Base-by-base conservation (phyloP, 352 stramenopile genomes). In the Phytophthora pluvialis region DNA sequence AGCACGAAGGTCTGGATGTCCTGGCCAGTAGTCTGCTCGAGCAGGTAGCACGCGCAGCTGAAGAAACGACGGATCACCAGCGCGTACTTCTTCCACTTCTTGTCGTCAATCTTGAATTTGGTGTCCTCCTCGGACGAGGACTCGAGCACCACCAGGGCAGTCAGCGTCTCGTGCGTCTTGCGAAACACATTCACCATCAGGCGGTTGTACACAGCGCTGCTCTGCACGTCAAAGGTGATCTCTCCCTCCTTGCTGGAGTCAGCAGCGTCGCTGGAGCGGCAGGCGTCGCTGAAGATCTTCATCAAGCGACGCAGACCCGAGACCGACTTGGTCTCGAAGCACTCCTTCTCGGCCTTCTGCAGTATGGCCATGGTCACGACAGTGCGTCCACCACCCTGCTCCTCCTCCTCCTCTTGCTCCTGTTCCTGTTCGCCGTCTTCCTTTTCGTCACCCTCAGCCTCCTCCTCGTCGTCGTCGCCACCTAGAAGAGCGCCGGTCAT, bases 121-220 rank as follows among this genome's bases (percentile, higher is more conserved):
- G 54, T 60, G 7, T 75, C 66, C 16, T 83, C 63, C 10, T 78
- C 74, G 3, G 76, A 64, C 6, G 56, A 69, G 4, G 64, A 66
- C 16, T 70, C 59, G 46, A 75, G 53, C n/a, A 52, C 75, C 59
- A 98, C 81, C 29, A 98, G 86, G 53, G 81, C 80, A 40, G 81
- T 59, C 62, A 98, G 93, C 36, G 89, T 87, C 38, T 93, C 80
- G 69, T 98, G 90, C 48, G 88, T 94, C 58, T 90, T 87, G 29
- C 80, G 90, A 68, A 98, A 90, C 65, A 95, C 91, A 49, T 90
- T 89, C n/a, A 98, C 82, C 93, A 99, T 98, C 35, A 99, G 72
- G 21, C 90, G 80, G 83, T 98, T 97, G 88, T 98, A 98, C 31
- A 98, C 92, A 13, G 90, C 83, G 48, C 91, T 97, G 63, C 86